Conservation (phyloP, 148 eudicot genomes). For the Mesembryanthemum crystallinum region DNA sequence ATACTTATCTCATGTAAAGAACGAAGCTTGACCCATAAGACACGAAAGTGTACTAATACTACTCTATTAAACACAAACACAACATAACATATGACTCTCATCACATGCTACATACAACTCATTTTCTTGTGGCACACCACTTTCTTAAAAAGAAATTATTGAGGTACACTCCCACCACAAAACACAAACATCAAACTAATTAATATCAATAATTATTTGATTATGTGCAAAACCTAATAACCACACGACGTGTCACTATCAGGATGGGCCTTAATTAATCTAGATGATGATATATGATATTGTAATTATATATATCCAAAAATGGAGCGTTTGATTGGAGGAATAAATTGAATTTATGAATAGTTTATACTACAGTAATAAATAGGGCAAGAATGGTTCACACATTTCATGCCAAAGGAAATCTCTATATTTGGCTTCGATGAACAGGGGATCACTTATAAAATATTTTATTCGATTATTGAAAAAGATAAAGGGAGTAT, state of each 20-base stretch:
- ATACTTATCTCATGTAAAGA: not conserved
- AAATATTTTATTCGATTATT: slow-evolving; percentile 10
- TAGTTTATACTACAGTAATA: too few relatives aligned
- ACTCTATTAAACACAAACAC: not conserved
- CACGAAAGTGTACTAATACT: too few relatives aligned
- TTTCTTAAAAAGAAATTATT: not conserved
- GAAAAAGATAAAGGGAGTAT: too few relatives aligned
- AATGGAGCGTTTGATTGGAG: not conserved
- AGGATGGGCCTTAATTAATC: slow-evolving; percentile 5
- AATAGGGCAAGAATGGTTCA: slow-evolving; percentile 14
- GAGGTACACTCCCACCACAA: slow-evolving; percentile 10
- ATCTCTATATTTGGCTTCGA: not conserved
- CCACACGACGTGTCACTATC: slow-evolving; percentile 6
- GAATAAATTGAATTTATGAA: not conserved
- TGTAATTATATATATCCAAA: not conserved
- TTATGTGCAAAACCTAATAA: too few relatives aligned
- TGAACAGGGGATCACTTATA: too few relatives aligned
- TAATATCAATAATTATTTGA: too few relatives aligned
- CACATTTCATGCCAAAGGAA: slow-evolving; percentile 1
- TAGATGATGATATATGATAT: not conserved
- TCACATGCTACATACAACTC: too few relatives aligned
- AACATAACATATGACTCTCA: not conserved
- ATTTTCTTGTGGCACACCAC: not conserved
- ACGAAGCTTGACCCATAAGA: slow-evolving; percentile 12
- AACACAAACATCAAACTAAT: not conserved